Percentiles rank a stretch among this genome's conserved stretches.
phyloP scores from a whole-genome alignment of 441 rosid species.

The Pelargonium myrrhifolium region DNA sequence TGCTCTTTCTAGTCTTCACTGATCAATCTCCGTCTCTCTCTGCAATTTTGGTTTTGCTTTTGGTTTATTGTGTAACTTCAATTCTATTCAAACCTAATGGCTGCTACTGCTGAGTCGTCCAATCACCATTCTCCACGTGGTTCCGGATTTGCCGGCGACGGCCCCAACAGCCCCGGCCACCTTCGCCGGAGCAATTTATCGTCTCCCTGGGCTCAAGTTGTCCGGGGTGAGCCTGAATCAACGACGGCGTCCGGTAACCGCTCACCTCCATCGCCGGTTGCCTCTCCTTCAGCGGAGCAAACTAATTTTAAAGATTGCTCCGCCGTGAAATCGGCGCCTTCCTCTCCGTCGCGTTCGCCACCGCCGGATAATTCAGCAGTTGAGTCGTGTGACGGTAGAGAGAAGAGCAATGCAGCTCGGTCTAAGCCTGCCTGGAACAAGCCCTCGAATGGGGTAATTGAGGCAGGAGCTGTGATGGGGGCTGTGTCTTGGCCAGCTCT shows the following conservation, averaged over 20 bases:
- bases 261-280: background rate
- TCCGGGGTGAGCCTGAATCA: slow-evolving; percentile 39
- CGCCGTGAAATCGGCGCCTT: slow-evolving; percentile 21
- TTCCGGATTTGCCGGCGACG: slow-evolving; percentile 13
- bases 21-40: background rate
- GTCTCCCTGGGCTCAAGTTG: slow-evolving; percentile 49
- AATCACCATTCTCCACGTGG: background rate
- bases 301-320: slow-evolving; percentile 24
- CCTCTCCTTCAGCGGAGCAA: slow-evolving; percentile 19
- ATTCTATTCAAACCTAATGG: background rate
- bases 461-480: slow-evolving; percentile 30
- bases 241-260: slow-evolving; percentile 11
- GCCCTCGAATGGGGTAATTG: slow-evolving; percentile 33
- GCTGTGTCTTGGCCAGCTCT: slow-evolving; percentile 43
- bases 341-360: slow-evolving; percentile 18
- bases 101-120: background rate
- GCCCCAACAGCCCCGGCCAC: slow-evolving; percentile 24
- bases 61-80: background rate
- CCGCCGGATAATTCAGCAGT: slow-evolving; percentile 19
- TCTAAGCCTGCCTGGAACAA: slow-evolving; percentile 36
- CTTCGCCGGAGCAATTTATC: slow-evolving; percentile 25
- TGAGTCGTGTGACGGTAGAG: slow-evolving; percentile 17
- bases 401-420: slow-evolving; percentile 24
- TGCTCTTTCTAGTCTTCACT: background rate
- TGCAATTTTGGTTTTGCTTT: too few relatives aligned